Evolutionary conservation across 2,329 filamentous ascomycete species (phyloP).

Genomic region (Xylaria sp.): DNA sequence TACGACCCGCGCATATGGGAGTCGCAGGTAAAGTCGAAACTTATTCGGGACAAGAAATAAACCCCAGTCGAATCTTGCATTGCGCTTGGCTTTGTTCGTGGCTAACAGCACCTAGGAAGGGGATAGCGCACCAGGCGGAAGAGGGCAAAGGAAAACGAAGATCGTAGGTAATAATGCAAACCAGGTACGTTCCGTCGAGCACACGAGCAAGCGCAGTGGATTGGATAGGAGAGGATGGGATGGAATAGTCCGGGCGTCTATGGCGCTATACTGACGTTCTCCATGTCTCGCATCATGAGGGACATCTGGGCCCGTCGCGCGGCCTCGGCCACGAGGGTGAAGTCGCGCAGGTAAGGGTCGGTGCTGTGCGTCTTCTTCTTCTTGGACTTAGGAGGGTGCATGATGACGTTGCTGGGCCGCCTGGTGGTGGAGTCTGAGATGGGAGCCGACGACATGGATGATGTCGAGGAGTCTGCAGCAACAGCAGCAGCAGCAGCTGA

Average conservation of each 20-base stretch:
- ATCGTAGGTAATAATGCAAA: slow-evolving; percentile 17
- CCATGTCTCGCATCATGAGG: slow-evolving; percentile 86
- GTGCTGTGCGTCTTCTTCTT: slow-evolving; percentile 51
- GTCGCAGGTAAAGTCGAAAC: slow-evolving; percentile 8
- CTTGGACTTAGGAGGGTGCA: slow-evolving; percentile 43
- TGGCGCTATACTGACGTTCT: slow-evolving; percentile 71
- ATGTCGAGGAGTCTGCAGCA: slow-evolving; percentile 22
- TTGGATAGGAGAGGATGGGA: background rate
- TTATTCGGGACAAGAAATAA: slow-evolving; percentile 19
- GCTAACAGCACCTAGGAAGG: slow-evolving; percentile 17
- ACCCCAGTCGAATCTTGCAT: slow-evolving; percentile 33
- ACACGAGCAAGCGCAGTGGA: slow-evolving; percentile 7
- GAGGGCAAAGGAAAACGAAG: background rate
- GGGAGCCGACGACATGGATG: slow-evolving; percentile 29
- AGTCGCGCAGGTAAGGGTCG: slow-evolving; percentile 78
- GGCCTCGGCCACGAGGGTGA: slow-evolving; percentile 89
- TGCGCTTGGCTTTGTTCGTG: slow-evolving; percentile 9
- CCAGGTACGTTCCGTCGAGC: slow-evolving; percentile 10
- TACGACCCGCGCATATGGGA: slow-evolving; percentile 25
- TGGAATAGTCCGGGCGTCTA: background rate
- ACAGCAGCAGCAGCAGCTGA: background rate
- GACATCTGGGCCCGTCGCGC: slow-evolving; percentile 94
- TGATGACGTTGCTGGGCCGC: slow-evolving; percentile 40
- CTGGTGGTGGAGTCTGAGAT: slow-evolving; percentile 35
- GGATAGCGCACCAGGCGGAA: slow-evolving; percentile 10